Evolutionary conservation across 2,329 filamentous ascomycete genomes (phyloP).

Genomic region (Fusarium odoratissimum): DNA sequence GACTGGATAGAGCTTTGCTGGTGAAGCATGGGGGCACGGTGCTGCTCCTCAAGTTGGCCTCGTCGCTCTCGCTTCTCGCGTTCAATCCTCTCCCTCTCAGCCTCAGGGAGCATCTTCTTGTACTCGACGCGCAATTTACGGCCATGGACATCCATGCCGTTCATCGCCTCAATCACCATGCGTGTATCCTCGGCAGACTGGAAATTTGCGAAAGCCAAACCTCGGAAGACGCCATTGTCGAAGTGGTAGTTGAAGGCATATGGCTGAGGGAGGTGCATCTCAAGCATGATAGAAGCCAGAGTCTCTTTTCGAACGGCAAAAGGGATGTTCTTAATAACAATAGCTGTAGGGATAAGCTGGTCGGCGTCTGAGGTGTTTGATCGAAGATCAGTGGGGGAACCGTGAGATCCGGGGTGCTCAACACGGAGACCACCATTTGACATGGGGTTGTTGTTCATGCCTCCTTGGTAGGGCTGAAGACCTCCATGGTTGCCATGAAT

Average conservation of each 20-base stretch:
- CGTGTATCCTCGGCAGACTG: conserved; percentile 95
- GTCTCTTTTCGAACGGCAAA: conserved; percentile 99
- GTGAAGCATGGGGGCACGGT: conserved; percentile 81
- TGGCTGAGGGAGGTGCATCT: conserved; percentile 90
- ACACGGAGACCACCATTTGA: conserved; percentile 58
- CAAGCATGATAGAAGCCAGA: conserved; percentile 91
- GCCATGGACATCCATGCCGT: conserved; percentile 94
- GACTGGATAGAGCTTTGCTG: conserved; percentile 90
- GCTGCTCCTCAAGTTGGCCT: conserved; percentile 96
- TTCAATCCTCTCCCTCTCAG: conserved; percentile 95
- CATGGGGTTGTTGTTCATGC: conserved; percentile 52
- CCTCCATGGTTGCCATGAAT: conserved; percentile 55
- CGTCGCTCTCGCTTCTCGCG: conserved; percentile 96
- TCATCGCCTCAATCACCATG: conserved; percentile 91
- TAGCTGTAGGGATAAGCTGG: conserved; percentile 96
- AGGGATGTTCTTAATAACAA: conserved; percentile 99
- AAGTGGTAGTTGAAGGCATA: conserved; percentile 99
- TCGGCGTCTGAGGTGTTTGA: conserved; percentile 69
- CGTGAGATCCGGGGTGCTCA: conserved; percentile 55
- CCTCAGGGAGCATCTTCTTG: conserved; percentile 98
- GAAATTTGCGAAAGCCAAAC: conserved; percentile 97
- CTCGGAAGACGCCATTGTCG: conserved; percentile 96
- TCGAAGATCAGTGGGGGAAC: conserved; percentile 55
- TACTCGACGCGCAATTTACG: conserved; percentile 96
- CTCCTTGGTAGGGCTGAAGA: conserved; percentile 51